These are phyloP conservation scores for Talaromyces adpressus DNA, from an alignment of 495 filamentous ascomycete genomes.

Conservation along the genomic window DNA sequence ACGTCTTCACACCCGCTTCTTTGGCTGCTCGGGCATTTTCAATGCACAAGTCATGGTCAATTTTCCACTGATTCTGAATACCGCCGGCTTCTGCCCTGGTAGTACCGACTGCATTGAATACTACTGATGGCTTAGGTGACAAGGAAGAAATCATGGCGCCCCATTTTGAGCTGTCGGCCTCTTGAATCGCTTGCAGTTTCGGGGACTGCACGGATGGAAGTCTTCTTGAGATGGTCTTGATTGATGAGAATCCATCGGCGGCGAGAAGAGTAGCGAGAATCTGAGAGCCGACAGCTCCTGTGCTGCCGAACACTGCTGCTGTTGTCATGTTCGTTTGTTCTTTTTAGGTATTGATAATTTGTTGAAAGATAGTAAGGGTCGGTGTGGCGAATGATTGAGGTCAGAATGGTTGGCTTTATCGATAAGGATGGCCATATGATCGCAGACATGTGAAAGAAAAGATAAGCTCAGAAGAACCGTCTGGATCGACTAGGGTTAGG, in stretches of 20 bases:
- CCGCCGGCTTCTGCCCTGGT: slow-evolving; percentile 37
- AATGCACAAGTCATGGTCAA: slow-evolving; percentile 43
- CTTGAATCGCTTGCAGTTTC: slow-evolving; percentile 36
- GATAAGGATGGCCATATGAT: not conserved
- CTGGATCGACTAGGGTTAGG: not conserved
- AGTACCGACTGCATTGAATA: slow-evolving; percentile 43
- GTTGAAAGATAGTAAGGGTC: not conserved
- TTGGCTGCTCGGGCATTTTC: slow-evolving; percentile 43
- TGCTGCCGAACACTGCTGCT: slow-evolving; percentile 48
- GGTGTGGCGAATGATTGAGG: not conserved
- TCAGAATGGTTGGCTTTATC: not conserved
- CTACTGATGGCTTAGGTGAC: slow-evolving; percentile 28
- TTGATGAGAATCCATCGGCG: slow-evolving; percentile 28
- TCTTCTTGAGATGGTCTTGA: slow-evolving; percentile 54
- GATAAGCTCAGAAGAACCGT: not conserved
- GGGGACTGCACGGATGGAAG: slow-evolving; percentile 34
- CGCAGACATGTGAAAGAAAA: not conserved
- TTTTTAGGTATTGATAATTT: not conserved
- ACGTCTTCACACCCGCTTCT: slow-evolving; percentile 39
- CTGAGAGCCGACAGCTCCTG: slow-evolving; percentile 49
- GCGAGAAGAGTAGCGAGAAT: slow-evolving; percentile 50
- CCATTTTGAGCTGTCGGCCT: slow-evolving; percentile 29
- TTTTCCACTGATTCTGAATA: slow-evolving; percentile 40
- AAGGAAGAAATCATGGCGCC: slow-evolving; percentile 21
- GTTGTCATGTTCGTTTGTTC: slow-evolving; percentile 21